Base-by-base conservation (phyloP, 2,329 filamentous ascomycete genomes). In the Colletotrichum nymphaeae region DNA sequence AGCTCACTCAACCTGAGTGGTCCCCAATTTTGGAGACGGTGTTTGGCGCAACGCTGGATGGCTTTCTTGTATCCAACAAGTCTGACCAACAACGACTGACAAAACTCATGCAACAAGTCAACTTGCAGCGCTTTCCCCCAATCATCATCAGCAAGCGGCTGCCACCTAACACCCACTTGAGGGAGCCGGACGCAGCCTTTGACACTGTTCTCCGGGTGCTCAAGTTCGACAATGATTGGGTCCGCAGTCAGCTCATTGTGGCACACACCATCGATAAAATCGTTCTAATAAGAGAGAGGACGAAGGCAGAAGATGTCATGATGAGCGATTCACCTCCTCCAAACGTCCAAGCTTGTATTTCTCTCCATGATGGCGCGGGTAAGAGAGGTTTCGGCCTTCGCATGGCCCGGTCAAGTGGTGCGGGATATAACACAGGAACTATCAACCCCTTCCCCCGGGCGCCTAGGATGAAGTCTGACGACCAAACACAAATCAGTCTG, bases 241-340 rank as follows among this genome's bases (percentile, higher is more conserved):
- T 98, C 24, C 92, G 92, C 63, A 93, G 95, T 74, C 92, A 95
- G 72, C 85, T 98, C 59, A 93, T 99, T 78, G 97, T 98, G 80
- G 93, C 92, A 74, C 89, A 95, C 77, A 84, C 85, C 7, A 94
- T 98, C 65, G 97, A 99, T 74, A 95, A 98, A 81, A 91, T 93
- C 8, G 90, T 98, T 6, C 86, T 99, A 1, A 91, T 98, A 67
- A 86, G 91, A 68, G 86, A 92, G 35, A 87, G 93, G 32, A 82
- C 87, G 1, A 89, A 94, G 69, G 97, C 93, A 1, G 87, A 92
- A 56, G 84, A 87, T 4, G 88, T 94, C 58, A 94, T 98, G 88
- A 90, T 93, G 73, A 86, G 88, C 66, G 87, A 86, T 26, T 84
- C 84, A 5, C 82, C 83, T n/a, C 91, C 92, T 1, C 87, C 83